Evolutionary conservation across 352 stramenopile species (phyloP).

Genomic region (Phytopythium boreale): DNA sequence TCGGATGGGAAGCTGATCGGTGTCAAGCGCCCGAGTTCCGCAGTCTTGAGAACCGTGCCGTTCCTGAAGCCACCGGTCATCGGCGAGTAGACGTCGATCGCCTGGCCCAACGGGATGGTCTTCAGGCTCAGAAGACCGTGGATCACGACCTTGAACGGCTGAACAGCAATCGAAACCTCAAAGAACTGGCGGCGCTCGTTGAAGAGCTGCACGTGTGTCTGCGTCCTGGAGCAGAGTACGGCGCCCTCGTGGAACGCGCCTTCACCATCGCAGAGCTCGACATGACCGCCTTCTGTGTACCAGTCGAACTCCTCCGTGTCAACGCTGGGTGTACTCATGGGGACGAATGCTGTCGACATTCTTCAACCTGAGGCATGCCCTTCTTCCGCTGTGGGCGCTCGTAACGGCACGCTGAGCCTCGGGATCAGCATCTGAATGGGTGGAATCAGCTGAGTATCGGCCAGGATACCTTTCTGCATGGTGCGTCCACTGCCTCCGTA

Average conservation of each 20-base stretch:
- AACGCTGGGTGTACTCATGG: conserved; percentile 10
- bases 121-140: conserved; percentile 45
- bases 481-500: background rate
- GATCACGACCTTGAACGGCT: conserved; percentile 58
- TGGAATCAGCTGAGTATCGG: background rate
- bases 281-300: conserved; percentile 46
- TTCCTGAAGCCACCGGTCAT: conserved; percentile 37
- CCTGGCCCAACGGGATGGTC: conserved; percentile 38
- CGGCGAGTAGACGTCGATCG: conserved; percentile 51
- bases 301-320: conserved; percentile 36
- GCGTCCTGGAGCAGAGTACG: conserved; percentile 37
- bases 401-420: background rate
- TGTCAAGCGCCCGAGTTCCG: conserved; percentile 35
- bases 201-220: conserved; percentile 43
- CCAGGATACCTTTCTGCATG: background rate
- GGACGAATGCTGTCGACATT: conserved; percentile 1
- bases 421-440: conserved; percentile 2
- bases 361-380: background rate
- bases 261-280: conserved; percentile 36
- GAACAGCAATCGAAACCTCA: conserved; percentile 23
- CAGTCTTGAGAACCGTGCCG: conserved; percentile 37
- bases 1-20: conserved; percentile 25
- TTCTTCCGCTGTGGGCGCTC: background rate
- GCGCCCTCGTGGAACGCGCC: conserved; percentile 47
- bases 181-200: conserved; percentile 54